A percentile compares a stretch with the other conserved stretches of the same genome.
Conservation (phyloP, 2,329 filamentous ascomycete species). For the Claviceps africana region DNA sequence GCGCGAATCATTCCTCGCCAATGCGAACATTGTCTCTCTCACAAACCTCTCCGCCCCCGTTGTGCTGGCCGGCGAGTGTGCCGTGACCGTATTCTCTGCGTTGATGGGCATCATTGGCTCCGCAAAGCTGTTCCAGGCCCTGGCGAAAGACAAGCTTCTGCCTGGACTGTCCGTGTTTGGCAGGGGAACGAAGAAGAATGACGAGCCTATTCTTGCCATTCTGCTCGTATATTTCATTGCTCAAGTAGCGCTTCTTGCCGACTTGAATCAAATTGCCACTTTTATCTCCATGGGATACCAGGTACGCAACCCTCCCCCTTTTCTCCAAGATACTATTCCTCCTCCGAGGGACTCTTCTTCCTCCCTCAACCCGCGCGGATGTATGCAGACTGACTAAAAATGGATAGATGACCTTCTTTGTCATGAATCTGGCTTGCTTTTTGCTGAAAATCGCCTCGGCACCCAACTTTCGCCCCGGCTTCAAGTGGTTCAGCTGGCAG, state of each 20-base stretch:
- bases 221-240: slow-evolving; percentile 61
- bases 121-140: slow-evolving; percentile 70
- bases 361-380: neutral
- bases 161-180: slow-evolving; percentile 64
- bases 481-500: slow-evolving; percentile 80
- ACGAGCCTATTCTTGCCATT: slow-evolving; percentile 66
- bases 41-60: slow-evolving; percentile 63
- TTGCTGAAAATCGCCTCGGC: slow-evolving; percentile 75
- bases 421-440: slow-evolving; percentile 79
- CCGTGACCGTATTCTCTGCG: slow-evolving; percentile 71
- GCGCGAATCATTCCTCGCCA: slow-evolving; percentile 55
- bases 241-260: slow-evolving; percentile 66
- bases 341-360: too few relatives aligned
- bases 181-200: slow-evolving; percentile 54
- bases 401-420: slow-evolving; percentile 66
- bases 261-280: slow-evolving; percentile 79
- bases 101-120: slow-evolving; percentile 79
- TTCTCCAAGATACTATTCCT: too few relatives aligned
- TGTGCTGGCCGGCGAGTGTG: slow-evolving; percentile 69
- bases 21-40: slow-evolving; percentile 68
- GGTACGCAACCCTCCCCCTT: too few relatives aligned
- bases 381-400: neutral
- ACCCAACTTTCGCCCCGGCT: slow-evolving; percentile 77
- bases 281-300: slow-evolving; percentile 85
- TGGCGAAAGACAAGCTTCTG: slow-evolving; percentile 64